A percentile compares a stretch with the other conserved stretches of the same genome.
Conservation (phyloP, 495 filamentous ascomycete species). For the Xylaria castorea region DNA sequence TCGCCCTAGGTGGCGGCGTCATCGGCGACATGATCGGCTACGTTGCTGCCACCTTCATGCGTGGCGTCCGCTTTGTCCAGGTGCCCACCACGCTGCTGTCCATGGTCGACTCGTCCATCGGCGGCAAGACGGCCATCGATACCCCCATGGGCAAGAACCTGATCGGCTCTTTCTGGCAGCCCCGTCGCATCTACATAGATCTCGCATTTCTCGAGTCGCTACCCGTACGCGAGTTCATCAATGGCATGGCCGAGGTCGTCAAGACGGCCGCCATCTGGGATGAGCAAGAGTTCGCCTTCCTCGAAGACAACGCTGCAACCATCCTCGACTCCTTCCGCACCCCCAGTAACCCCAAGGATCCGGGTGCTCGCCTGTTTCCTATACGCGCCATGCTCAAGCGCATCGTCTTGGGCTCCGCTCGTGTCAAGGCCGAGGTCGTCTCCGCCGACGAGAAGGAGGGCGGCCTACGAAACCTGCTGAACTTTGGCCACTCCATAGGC, state of each 20-base stretch:
- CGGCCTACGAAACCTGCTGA: conserved; percentile 90
- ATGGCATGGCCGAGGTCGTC: conserved; percentile 98
- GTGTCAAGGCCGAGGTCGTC: conserved; percentile 92
- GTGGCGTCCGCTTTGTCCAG: conserved; percentile 94
- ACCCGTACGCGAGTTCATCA: conserved; percentile 92
- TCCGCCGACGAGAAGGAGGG: conserved; percentile 94
- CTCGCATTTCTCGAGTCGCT: conserved; percentile 90
- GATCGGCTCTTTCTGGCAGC: conserved; percentile 96
- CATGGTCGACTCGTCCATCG: conserved; percentile 99
- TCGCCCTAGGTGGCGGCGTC: conserved; percentile 95
- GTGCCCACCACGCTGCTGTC: conserved; percentile 93
- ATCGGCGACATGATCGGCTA: conserved; percentile 98
- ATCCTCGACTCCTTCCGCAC: conserved; percentile 76
- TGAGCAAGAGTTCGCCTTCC: conserved; percentile 80
- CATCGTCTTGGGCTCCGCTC: conserved; percentile 85
- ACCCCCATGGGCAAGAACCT: conserved; percentile 97
- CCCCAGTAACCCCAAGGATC: conserved; percentile 51
- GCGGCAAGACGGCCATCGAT: conserved; percentile 98
- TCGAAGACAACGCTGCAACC: conserved; percentile 78
- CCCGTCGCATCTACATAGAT: conserved; percentile 91
- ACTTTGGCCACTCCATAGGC: conserved; percentile 98
- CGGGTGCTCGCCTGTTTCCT: conserved; percentile 63
- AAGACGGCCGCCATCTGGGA: conserved; percentile 98
- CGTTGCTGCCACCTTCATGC: conserved; percentile 97
- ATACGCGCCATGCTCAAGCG: conserved; percentile 82